A percentile compares a stretch with the other conserved stretches of the same genome.
Evolutionary conservation across 805 yeast genomes (phyloP).

Genomic region (Candida hispaniensis): DNA sequence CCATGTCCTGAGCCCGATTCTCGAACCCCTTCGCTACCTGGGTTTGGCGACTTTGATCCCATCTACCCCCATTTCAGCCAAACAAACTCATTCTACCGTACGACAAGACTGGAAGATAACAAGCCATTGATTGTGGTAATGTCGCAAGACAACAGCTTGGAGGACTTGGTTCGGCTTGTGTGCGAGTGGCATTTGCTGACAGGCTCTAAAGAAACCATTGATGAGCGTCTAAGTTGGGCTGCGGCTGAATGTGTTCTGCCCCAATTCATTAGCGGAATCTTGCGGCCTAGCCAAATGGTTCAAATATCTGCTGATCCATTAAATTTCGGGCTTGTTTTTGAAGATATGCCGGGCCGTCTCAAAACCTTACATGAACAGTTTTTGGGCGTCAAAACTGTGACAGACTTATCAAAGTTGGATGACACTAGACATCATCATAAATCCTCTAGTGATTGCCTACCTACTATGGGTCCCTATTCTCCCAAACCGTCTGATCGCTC

Average conservation of each 20-base stretch:
- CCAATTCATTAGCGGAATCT: slow-evolving; percentile 18
- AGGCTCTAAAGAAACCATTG: slow-evolving; percentile 3
- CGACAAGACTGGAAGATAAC: slow-evolving; percentile 15
- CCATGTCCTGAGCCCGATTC: too few relatives aligned
- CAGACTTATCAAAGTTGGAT: neutral
- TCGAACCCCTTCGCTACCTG: slow-evolving; percentile 18
- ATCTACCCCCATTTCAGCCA: slow-evolving; percentile 20
- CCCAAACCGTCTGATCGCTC: slow-evolving; percentile 8
- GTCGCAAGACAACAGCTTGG: slow-evolving; percentile 21
- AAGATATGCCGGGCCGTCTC: too few relatives aligned
- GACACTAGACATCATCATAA: too few relatives aligned
- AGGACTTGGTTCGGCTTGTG: slow-evolving; percentile 22
- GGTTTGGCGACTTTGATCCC: slow-evolving; percentile 19
- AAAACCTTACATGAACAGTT: slow-evolving; percentile 21
- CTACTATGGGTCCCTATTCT: too few relatives aligned
- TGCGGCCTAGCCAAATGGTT: slow-evolving; percentile 20
- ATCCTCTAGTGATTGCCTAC: too few relatives aligned
- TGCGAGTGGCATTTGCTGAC: slow-evolving; percentile 20
- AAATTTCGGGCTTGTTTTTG: slow-evolving; percentile 20
- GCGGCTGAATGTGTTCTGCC: slow-evolving; percentile 10
- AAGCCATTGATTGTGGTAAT: slow-evolving; percentile 21
- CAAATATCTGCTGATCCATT: slow-evolving; percentile 19
- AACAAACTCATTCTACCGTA: slow-evolving; percentile 21
- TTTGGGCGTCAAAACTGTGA: slow-evolving; percentile 2
- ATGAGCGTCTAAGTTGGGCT: slow-evolving; percentile 4